phyloP scores from a whole-genome alignment of 2,329 filamentous ascomycete genomes.

The Bipolaris zeicola region DNA sequence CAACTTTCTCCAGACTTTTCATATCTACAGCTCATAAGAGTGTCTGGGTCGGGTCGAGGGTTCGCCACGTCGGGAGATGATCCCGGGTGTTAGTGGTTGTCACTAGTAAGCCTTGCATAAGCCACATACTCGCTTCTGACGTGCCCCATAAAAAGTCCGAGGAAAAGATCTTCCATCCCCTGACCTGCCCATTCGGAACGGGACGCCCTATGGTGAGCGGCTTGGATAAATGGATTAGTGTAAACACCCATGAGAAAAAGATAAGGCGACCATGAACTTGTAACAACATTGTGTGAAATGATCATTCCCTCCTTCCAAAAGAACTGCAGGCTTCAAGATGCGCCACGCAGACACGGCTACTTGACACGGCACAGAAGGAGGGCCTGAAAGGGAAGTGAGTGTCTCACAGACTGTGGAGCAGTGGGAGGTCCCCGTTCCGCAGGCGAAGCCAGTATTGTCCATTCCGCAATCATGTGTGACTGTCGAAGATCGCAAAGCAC shows the following conservation, averaged over 20 bases:
- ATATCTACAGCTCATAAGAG: constrained; percentile 2
- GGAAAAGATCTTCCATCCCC: neutral
- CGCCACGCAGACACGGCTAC: neutral
- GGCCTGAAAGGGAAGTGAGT: neutral
- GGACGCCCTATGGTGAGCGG: neutral
- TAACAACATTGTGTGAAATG: neutral
- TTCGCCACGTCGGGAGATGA: constrained; percentile 6
- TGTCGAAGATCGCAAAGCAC: neutral
- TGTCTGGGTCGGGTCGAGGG: neutral
- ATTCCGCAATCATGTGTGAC: neutral
- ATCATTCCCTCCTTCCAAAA: neutral
- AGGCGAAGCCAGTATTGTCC: neutral
- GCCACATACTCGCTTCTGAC: constrained; percentile 5
- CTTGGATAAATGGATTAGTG: constrained; percentile 1
- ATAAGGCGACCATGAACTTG: neutral
- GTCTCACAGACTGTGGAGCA: neutral
- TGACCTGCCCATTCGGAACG: constrained; percentile 1
- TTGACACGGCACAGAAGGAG: neutral
- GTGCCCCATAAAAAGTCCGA: constrained; percentile 13
- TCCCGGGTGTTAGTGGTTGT: constrained; percentile 2
- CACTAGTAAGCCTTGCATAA: constrained; percentile 9
- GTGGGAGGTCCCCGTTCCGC: neutral
- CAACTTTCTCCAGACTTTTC: neutral
- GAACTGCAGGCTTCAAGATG: neutral
- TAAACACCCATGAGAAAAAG: neutral